Evolutionary conservation across 2,329 filamentous ascomycete genomes (phyloP), one percentile per base, ranked within the genome.

Genomic region (Ophiognomonia clavigignenti-juglandacearum): DNA sequence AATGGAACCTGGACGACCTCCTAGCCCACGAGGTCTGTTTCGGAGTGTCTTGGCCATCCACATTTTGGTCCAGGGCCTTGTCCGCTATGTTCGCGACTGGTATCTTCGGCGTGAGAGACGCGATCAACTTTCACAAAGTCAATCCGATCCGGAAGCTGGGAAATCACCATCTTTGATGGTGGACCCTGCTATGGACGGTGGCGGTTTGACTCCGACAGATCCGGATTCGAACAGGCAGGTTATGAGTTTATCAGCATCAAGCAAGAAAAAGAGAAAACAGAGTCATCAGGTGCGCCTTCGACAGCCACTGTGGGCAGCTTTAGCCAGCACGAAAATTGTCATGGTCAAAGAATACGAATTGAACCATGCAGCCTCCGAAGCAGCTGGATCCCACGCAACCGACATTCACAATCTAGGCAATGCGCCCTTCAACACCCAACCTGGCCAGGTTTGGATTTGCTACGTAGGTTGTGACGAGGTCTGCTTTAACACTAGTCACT

Each of bases 291-390:
- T 95, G 56, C 79, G 91, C 65, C 88, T 89, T 64, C 84, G 89
- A 61, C 91, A 96, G 69, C 91, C 91, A 40, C 80, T 96, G 55
- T 96, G 91, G 91, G 89, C 91, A 54, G 91, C 91, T 39, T 79
- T 96, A 57, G 91, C 91, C 43, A 96, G 89, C 69, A 96, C 91
- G 61, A 96, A 96, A 75, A 91, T 96, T 63, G 92, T 93, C 58
- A 89, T 96, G 69, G 84, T 95, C 61, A 93, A 95, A 70, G 91
- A 90, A 67, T 88, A 88, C 58, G 86, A 90, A 68, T 80, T 95
- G 63, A 92, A 87, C 55, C 83, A 87, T 63, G 82, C 84, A 48
- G 78, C 85, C 51, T 80, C 80, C 46, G 86, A 90, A 67, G 85
- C 83, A 42, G 81, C 79, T 26, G 85, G 85, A 59, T 83, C 86